Percentiles rank a stretch among this genome's conserved stretches.
These are phyloP conservation scores for Yarrowia osloensis DNA, from an alignment of 805 yeast genomes.

Conservation along the genomic window DNA sequence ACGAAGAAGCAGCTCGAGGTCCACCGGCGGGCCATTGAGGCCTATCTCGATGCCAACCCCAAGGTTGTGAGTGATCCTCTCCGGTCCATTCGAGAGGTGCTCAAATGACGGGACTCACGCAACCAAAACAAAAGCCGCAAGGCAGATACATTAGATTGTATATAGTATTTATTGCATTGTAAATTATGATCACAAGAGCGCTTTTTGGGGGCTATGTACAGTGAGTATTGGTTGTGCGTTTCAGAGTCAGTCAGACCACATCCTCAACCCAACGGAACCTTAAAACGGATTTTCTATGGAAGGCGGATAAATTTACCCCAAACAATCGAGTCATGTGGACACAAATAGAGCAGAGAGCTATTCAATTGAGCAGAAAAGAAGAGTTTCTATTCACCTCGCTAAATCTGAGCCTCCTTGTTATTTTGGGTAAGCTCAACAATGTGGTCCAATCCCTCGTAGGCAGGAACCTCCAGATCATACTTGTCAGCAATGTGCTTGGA, in stretches of 20 bases:
- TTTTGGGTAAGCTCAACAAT: conserved; percentile 43
- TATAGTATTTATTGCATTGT: conserved; percentile 30
- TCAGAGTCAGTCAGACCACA: background rate
- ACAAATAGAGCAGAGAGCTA: background rate
- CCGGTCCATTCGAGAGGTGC: conserved; percentile 18
- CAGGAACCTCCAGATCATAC: conserved; percentile 68
- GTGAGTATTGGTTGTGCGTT: background rate
- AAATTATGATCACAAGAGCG: conserved; percentile 9
- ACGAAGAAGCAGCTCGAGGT: conserved; percentile 3
- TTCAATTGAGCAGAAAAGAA: background rate
- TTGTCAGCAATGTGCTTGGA: conserved; percentile 64
- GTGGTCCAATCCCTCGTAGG: conserved; percentile 61
- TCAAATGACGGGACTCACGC: background rate
- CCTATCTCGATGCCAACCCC: conserved; percentile 16
- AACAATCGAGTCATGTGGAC: background rate
- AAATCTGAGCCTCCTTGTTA: conserved; percentile 17
- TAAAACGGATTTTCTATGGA: too few species aligned
- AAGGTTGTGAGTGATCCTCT: conserved; percentile 16
- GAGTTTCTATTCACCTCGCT: background rate
- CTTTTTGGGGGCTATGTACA: conserved; percentile 2
- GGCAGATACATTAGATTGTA: conserved; percentile 26
- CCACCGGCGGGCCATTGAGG: conserved; percentile 3
- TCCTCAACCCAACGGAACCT: conserved; percentile 3
- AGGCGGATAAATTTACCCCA: conserved; percentile 11
- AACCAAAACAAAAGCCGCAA: background rate